A percentile compares a stretch with the other conserved stretches of the same genome.
Conservation (phyloP, 2,329 filamentous ascomycete genomes). For the Cryphonectria japonica region DNA sequence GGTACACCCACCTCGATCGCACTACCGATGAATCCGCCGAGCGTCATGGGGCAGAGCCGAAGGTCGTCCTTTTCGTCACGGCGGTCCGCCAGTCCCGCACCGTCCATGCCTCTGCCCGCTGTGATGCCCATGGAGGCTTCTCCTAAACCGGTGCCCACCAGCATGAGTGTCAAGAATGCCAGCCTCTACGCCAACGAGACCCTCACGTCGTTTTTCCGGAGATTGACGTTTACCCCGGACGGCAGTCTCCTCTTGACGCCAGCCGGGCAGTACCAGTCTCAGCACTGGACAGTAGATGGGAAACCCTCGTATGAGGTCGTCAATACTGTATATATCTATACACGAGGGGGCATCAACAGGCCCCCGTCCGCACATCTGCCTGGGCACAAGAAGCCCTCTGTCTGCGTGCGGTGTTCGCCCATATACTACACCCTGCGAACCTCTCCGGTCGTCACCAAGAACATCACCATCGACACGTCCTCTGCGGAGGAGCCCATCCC, state of each 20-base stretch:
- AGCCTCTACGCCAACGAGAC: slow-evolving; percentile 96
- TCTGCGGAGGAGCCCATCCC: slow-evolving; percentile 83
- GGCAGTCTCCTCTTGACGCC: slow-evolving; percentile 93
- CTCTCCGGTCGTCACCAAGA: slow-evolving; percentile 69
- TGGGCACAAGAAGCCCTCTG: slow-evolving; percentile 96
- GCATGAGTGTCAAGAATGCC: slow-evolving; percentile 73
- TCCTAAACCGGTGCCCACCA: slow-evolving; percentile 70
- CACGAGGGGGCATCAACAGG: slow-evolving; percentile 92
- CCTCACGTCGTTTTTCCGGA: slow-evolving; percentile 92
- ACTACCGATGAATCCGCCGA: slow-evolving; percentile 94
- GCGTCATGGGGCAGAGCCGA: slow-evolving; percentile 84
- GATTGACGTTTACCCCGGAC: slow-evolving; percentile 92
- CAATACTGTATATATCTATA: slow-evolving; percentile 99
- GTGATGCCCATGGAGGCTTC: slow-evolving; percentile 94
- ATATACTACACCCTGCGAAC: slow-evolving; percentile 82
- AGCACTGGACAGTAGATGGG: slow-evolving; percentile 68
- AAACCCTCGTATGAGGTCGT: slow-evolving; percentile 84
- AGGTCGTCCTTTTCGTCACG: slow-evolving; percentile 91
- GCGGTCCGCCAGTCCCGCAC: slow-evolving; percentile 89
- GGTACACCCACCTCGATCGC: slow-evolving; percentile 90
- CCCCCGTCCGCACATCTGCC: slow-evolving; percentile 93
- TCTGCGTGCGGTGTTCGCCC: slow-evolving; percentile 93
- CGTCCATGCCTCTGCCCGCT: slow-evolving; percentile 89
- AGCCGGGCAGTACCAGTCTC: slow-evolving; percentile 90
- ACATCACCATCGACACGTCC: slow-evolving; percentile 94